Evolutionary conservation across 2,329 filamentous ascomycete genomes (phyloP).

Genomic region (Fusarium nematophilum): DNA sequence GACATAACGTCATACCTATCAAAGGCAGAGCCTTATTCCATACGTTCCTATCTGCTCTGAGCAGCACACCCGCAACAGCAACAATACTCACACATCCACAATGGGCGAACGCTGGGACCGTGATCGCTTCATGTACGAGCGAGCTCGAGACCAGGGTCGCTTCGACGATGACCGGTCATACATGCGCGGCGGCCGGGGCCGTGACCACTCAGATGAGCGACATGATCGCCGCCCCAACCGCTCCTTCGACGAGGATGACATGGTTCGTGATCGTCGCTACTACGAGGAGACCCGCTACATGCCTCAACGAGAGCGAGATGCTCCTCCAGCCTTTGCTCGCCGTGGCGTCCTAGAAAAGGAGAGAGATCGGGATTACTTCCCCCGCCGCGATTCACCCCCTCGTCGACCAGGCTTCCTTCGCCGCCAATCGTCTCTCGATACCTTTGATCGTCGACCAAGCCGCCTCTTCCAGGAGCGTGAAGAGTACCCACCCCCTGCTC

Average conservation of each 20-base stretch:
- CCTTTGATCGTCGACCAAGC: constrained; percentile 76
- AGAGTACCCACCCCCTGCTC: constrained; percentile 71
- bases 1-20: constrained; percentile 8
- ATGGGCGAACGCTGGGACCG: constrained; percentile 63
- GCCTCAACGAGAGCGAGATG: constrained; percentile 45
- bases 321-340: constrained; percentile 60
- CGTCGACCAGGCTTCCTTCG: constrained; percentile 76
- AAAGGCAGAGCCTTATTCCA: constrained; percentile 1
- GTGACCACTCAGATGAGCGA: constrained; percentile 60
- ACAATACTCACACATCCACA: constrained; percentile 11
- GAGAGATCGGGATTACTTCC: constrained; percentile 64
- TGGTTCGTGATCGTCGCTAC: constrained; percentile 62
- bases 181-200: constrained; percentile 51
- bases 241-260: constrained; percentile 61
- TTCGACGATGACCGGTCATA: constrained; percentile 66
- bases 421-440: constrained; percentile 90
- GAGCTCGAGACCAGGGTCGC: constrained; percentile 57
- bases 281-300: constrained; percentile 61
- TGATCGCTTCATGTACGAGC: constrained; percentile 59
- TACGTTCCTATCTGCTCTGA: constrained; percentile 22
- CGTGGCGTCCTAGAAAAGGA: constrained; percentile 68
- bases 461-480: constrained; percentile 64
- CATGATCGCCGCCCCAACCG: constrained; percentile 58
- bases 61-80: constrained; percentile 19
- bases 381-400: constrained; percentile 61